Conservation (phyloP, 345 rosid species). For the Camelina sativa region DNA sequence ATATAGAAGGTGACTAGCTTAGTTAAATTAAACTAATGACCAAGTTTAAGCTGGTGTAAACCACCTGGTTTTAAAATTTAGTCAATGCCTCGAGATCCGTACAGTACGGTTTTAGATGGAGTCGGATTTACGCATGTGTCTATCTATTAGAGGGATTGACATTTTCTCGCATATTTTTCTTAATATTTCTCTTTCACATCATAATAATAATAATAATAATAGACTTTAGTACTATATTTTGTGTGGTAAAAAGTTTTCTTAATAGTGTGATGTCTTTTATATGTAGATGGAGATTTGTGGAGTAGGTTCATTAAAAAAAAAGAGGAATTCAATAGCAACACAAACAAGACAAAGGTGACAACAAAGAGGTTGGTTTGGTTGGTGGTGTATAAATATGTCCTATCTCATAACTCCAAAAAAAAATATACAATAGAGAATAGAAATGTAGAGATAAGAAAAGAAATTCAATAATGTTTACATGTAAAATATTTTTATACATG, state of each 20-base stretch:
- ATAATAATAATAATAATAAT: not conserved
- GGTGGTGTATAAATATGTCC: no score
- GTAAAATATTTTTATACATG: no score
- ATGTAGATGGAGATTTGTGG: not conserved
- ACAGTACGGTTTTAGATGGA: constrained; percentile 39
- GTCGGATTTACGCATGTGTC: constrained; percentile 23
- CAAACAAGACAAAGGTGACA: not conserved
- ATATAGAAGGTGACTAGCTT: not conserved
- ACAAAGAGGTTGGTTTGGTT: no score
- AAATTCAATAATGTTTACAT: not conserved
- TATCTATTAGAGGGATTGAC: constrained; percentile 15
- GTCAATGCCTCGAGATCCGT: constrained; percentile 39
- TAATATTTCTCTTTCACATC: constrained; percentile 9
- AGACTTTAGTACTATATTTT: not conserved
- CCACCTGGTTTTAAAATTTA: not conserved
- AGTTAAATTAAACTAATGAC: constrained; percentile 22
- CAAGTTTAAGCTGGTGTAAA: constrained; percentile 19
- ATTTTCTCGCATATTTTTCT: not conserved
- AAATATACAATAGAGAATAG: not conserved
- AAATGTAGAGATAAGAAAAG: not conserved
- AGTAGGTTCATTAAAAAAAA: not conserved
- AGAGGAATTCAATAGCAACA: not conserved
- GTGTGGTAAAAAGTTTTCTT: not conserved
- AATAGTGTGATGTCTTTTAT: not conserved
- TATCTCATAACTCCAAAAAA: not conserved